Percentiles rank a stretch among this genome's conserved stretches.
These are phyloP conservation scores for Acanthamoeba rhysodes DNA, from an alignment of 208 protist species.

Conservation along the genomic window DNA sequence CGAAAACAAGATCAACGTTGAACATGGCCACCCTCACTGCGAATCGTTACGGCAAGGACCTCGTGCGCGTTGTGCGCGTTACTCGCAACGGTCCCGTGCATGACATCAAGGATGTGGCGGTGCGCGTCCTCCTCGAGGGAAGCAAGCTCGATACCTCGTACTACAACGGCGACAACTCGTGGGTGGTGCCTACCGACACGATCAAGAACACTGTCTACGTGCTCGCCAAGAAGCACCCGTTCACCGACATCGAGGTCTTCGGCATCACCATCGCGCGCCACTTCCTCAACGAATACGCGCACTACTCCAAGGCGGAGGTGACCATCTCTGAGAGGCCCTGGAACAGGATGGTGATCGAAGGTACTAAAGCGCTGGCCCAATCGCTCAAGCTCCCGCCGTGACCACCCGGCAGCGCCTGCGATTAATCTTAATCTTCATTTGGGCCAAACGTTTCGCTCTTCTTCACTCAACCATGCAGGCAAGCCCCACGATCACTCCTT, in stretches of 20 bases:
- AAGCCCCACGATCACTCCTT: constrained; percentile 79
- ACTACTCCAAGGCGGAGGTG: constrained; percentile 22
- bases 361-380: neutral
- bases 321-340: constrained; percentile 57
- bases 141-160: constrained; percentile 66
- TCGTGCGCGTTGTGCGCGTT: constrained; percentile 78
- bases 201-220: constrained; percentile 84
- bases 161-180: constrained; percentile 78
- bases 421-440: too few relatives aligned
- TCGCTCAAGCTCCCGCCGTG: too few relatives aligned
- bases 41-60: constrained; percentile 82
- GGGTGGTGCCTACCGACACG: constrained; percentile 82
- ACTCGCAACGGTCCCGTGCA: constrained; percentile 68
- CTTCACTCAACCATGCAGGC: neutral
- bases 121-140: constrained; percentile 79
- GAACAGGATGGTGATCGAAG: constrained; percentile 6
- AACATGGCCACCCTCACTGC: constrained; percentile 74
- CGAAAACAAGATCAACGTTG: neutral
- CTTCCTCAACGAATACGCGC: constrained; percentile 33
- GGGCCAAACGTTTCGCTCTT: constrained; percentile 8
- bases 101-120: constrained; percentile 75
- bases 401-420: too few relatives aligned
- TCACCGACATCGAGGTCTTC: constrained; percentile 73
- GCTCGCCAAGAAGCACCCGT: constrained; percentile 75
- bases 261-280: neutral